Percentiles rank a stretch among this genome's conserved stretches.
Conservation (phyloP, 2,329 filamentous ascomycete genomes). For the Colletotrichum cereale region DNA sequence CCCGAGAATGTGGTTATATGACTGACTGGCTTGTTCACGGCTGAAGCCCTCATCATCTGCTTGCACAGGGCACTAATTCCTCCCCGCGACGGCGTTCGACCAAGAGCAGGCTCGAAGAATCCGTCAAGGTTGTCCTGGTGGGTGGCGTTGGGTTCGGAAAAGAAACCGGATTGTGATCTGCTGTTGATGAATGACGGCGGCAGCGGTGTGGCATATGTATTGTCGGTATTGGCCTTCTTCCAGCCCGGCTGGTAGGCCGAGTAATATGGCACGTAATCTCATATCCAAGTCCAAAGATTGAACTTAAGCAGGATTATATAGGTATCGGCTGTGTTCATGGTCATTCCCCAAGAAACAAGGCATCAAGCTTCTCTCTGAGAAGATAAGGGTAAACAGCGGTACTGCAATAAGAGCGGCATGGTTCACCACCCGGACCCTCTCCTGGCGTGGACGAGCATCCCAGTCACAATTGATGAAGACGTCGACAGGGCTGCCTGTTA, state of each 20-base stretch:
- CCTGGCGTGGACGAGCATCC: background rate
- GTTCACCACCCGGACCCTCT: background rate
- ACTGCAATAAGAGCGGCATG: background rate
- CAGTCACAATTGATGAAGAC: background rate
- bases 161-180: background rate
- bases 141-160: conserved; percentile 25
- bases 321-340: background rate
- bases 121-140: conserved; percentile 50
- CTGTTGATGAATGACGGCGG: conserved; percentile 16
- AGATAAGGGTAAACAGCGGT: background rate
- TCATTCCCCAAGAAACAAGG: background rate
- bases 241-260: conserved; percentile 40
- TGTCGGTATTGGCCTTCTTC: conserved; percentile 22
- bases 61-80: conserved; percentile 69
- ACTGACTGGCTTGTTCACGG: conserved; percentile 60
- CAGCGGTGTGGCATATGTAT: conserved; percentile 37
- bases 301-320: background rate
- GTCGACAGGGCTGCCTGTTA: background rate
- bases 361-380: background rate
- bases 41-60: conserved; percentile 68
- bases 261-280: conserved; percentile 42
- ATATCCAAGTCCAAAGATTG: background rate
- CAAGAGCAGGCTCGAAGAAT: conserved; percentile 68
- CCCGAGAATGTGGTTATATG: conserved; percentile 66
- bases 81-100: conserved; percentile 72